Conservation (phyloP, 441 rosid genomes). For the Melastoma candidum region DNA sequence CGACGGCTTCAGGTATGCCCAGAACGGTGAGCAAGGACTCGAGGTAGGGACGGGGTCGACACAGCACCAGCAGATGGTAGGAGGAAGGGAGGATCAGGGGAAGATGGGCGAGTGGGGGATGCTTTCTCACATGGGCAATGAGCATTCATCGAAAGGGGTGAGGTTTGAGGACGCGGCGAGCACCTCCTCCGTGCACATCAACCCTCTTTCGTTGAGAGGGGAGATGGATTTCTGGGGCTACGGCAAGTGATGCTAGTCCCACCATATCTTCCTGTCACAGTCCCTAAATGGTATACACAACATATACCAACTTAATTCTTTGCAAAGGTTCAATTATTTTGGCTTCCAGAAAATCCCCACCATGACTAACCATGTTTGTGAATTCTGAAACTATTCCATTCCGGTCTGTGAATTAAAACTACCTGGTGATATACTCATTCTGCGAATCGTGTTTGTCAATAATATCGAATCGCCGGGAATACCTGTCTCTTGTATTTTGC, state of each 20-base stretch:
- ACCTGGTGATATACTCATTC: too few relatives aligned
- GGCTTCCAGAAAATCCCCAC: too few relatives aligned
- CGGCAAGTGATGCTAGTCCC: conserved; percentile 61
- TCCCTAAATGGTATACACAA: too few relatives aligned
- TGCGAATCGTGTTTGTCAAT: too few relatives aligned
- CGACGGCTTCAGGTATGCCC: conserved; percentile 47
- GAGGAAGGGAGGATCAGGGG: conserved; percentile 34
- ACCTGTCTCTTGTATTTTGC: too few relatives aligned
- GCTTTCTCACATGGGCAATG: conserved; percentile 52
- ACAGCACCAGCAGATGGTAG: conserved; percentile 21
- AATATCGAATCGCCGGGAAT: too few relatives aligned
- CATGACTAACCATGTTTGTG: too few relatives aligned
- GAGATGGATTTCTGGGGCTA: conserved; percentile 98
- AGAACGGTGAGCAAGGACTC: conserved; percentile 41
- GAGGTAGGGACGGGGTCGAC: conserved; percentile 36
- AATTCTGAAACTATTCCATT: too few relatives aligned
- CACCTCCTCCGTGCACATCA: conserved; percentile 33
- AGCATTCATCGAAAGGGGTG: conserved; percentile 43
- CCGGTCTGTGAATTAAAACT: too few relatives aligned
- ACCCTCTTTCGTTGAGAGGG: conserved; percentile 56
- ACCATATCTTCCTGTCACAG: conserved; percentile 47
- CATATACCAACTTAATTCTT: too few relatives aligned
- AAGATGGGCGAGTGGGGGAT: conserved; percentile 50
- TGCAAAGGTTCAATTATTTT: too few relatives aligned
- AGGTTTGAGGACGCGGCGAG: conserved; percentile 34